Evolutionary conservation across 176 grass and related monocot species (phyloP).

Genomic region (Bolboschoenus planiculmis): DNA sequence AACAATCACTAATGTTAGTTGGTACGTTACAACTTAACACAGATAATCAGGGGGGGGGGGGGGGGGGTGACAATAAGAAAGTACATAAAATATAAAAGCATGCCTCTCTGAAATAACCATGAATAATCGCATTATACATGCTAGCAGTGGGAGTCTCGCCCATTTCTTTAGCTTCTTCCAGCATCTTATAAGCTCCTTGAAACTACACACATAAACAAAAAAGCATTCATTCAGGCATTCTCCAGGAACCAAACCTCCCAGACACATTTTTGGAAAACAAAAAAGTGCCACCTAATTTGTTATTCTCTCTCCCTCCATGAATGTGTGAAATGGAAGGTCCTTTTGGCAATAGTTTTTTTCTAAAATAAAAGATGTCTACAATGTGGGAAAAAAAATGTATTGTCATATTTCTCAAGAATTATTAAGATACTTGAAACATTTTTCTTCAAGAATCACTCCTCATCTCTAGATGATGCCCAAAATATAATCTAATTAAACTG

Average conservation of each 20-base stretch:
- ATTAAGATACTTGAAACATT: not conserved
- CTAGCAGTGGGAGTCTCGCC: slow-evolving; percentile 50
- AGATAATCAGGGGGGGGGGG: slow-evolving; percentile 11
- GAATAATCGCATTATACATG: slow-evolving; percentile 84
- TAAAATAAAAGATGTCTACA: not conserved
- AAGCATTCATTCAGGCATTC: not conserved
- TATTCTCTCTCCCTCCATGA: not conserved
- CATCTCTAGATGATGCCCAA: not conserved
- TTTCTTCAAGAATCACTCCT: not conserved
- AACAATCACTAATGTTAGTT: slow-evolving; percentile 10
- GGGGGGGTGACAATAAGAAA: slow-evolving; percentile 25
- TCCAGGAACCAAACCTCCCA: not conserved
- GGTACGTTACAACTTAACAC: not conserved
- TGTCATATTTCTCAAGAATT: not conserved
- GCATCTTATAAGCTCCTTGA: slow-evolving; percentile 73
- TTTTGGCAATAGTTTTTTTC: not conserved
- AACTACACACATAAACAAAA: slow-evolving; percentile 37
- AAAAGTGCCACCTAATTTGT: not conserved
- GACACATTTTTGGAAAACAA: not conserved
- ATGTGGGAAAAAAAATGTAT: not conserved
- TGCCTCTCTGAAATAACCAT: slow-evolving; percentile 81
- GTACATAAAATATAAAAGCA: slow-evolving; percentile 19
- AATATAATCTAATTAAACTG: not conserved
- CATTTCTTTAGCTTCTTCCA: slow-evolving; percentile 50
- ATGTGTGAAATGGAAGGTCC: not conserved